Evolutionary conservation across 495 filamentous ascomycete genomes (phyloP).

Genomic region (Xylaria scruposa): DNA sequence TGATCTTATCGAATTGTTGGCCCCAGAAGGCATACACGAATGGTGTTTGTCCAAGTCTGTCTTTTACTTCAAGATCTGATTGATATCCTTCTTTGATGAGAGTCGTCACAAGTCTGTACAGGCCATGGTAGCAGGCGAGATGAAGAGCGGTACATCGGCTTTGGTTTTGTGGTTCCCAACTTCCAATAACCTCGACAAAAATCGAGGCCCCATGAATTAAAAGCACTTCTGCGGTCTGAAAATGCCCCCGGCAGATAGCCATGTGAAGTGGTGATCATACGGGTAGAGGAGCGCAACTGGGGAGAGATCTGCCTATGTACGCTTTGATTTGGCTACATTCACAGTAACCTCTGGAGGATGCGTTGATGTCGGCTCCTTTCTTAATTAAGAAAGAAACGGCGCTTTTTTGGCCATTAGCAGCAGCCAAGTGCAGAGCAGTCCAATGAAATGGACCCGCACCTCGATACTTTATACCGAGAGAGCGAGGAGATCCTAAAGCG

Average conservation of each 20-base stretch:
- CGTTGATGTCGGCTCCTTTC: neutral
- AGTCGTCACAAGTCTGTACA: neutral
- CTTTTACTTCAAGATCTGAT: neutral
- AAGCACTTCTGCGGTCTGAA: neutral
- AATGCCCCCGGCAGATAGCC: neutral
- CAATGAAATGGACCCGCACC: neutral
- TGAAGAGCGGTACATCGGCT: neutral
- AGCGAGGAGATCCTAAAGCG: neutral
- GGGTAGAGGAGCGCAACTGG: neutral
- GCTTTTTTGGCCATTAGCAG: neutral
- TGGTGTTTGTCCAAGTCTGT: neutral
- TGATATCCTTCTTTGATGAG: neutral
- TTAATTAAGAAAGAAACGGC: neutral
- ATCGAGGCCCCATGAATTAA: neutral
- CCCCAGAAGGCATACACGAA: neutral
- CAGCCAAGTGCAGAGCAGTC: neutral
- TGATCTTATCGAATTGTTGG: neutral
- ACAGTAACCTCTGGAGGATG: neutral
- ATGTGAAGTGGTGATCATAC: neutral
- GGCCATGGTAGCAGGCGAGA: neutral
- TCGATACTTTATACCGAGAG: too few species aligned
- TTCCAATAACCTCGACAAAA: neutral
- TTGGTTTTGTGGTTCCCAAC: neutral
- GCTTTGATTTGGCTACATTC: neutral
- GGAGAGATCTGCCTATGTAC: neutral